Conservation (phyloP, 345 rosid species). For the Trapa bicornis region DNA sequence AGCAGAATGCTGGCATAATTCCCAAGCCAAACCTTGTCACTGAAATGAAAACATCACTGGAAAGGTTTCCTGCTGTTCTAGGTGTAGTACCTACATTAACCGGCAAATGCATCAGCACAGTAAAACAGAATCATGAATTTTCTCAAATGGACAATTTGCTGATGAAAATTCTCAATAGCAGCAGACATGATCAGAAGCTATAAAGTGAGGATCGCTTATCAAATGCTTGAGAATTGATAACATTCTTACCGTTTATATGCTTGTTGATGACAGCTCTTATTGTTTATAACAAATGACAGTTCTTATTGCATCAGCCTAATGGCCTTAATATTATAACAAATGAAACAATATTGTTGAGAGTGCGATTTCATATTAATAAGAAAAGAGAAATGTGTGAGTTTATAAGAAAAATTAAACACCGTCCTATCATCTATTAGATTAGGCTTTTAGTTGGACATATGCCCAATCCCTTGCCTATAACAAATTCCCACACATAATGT, state of each 20-base stretch:
- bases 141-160: background rate
- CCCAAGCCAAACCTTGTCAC: conserved; percentile 81
- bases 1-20: conserved; percentile 72
- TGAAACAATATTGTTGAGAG: no score
- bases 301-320: no score
- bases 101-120: background rate
- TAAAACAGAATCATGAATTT: background rate
- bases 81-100: conserved; percentile 41
- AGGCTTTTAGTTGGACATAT: no score
- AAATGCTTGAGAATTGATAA: background rate
- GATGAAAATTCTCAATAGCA: background rate
- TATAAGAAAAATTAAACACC: no score
- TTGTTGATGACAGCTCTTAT: background rate
- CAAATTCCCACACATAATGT: background rate
- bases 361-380: no score
- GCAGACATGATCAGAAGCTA: background rate
- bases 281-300: background rate
- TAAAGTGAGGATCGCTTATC: background rate
- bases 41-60: conserved; percentile 22
- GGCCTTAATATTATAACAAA: no score
- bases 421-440: no score
- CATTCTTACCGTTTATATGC: no score
- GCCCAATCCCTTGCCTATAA: no score
- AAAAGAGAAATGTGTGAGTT: no score
- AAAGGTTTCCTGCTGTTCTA: conserved; percentile 16